A percentile compares a stretch with the other conserved stretches of the same genome.
Evolutionary conservation across 2,329 filamentous ascomycete species (phyloP).

Genomic region (Scortechinia acanthostroma): DNA sequence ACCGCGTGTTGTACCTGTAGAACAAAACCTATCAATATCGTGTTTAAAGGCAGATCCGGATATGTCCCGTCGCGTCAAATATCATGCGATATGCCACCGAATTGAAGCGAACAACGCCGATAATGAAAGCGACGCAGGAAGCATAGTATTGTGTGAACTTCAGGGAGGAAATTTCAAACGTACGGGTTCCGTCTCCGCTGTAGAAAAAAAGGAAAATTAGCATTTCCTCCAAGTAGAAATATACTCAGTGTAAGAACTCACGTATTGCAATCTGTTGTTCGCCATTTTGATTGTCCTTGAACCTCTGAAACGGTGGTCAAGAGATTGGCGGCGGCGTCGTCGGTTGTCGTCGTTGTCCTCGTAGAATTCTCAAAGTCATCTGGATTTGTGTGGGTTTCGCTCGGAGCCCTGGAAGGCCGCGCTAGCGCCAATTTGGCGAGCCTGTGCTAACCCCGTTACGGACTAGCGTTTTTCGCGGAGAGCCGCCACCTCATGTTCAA

Average conservation of each 20-base stretch:
- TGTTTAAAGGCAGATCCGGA: not conserved
- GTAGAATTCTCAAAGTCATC: not conserved
- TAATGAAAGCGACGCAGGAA: too few relatives aligned
- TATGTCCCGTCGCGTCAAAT: not conserved
- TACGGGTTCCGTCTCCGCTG: slow-evolving; percentile 1
- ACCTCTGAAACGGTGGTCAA: slow-evolving; percentile 2
- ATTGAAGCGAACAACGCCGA: too few relatives aligned
- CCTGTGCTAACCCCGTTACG: not conserved
- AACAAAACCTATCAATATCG: not conserved
- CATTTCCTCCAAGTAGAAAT: not conserved
- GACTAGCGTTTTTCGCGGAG: not conserved
- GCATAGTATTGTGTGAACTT: not conserved
- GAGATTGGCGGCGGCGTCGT: slow-evolving; percentile 1
- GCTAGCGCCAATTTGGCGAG: slow-evolving; percentile 2
- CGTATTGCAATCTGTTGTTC: slow-evolving; percentile 3
- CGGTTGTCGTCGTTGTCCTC: not conserved
- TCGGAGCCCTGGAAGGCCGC: not conserved
- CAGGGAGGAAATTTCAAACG: not conserved
- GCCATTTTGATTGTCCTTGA: slow-evolving; percentile 2
- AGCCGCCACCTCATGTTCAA: slow-evolving; percentile 2
- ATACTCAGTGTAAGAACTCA: not conserved
- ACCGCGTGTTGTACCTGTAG: slow-evolving; percentile 88
- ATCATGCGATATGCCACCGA: not conserved
- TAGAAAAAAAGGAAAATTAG: not conserved
- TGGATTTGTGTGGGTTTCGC: slow-evolving; percentile 3